These are phyloP conservation scores for Pichia kluyveri DNA, from an alignment of 805 yeast species.

Conservation along the genomic window DNA sequence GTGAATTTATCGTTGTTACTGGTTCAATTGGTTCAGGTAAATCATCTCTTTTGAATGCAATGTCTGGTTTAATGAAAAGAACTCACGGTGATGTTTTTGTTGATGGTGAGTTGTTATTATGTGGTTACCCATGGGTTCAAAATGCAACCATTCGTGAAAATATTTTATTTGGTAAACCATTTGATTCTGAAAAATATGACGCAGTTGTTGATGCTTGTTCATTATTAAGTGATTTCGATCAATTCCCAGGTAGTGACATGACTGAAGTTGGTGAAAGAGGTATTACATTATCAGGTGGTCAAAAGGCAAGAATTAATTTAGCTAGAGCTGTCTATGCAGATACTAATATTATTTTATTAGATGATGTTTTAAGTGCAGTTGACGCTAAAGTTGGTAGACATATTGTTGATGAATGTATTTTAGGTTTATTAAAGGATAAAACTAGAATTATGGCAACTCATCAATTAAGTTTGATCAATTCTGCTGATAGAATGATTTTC, in stretches of 20 bases:
- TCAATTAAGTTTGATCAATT: constrained; percentile 60
- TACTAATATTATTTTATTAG: constrained; percentile 49
- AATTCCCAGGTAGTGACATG: constrained; percentile 63
- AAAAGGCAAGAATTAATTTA: constrained; percentile 65
- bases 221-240: constrained; percentile 51
- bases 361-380: constrained; percentile 63
- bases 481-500: constrained; percentile 64
- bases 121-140: constrained; percentile 77
- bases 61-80: constrained; percentile 63
- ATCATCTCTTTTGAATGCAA: constrained; percentile 59
- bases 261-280: constrained; percentile 86
- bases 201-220: constrained; percentile 58
- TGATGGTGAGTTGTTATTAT: constrained; percentile 42
- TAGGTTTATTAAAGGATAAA: constrained; percentile 44
- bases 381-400: constrained; percentile 61
- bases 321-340: constrained; percentile 64
- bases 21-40: constrained; percentile 68
- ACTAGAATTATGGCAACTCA: constrained; percentile 81
- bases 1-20: constrained; percentile 68
- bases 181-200: constrained; percentile 41
- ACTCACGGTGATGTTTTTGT: constrained; percentile 41
- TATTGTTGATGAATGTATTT: constrained; percentile 50
- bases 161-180: constrained; percentile 57
- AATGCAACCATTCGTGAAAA: constrained; percentile 72
- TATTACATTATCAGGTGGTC: constrained; percentile 82